phyloP scores from a whole-genome alignment of 2,329 filamentous ascomycete genomes.

The Pezicula rhizophila region DNA sequence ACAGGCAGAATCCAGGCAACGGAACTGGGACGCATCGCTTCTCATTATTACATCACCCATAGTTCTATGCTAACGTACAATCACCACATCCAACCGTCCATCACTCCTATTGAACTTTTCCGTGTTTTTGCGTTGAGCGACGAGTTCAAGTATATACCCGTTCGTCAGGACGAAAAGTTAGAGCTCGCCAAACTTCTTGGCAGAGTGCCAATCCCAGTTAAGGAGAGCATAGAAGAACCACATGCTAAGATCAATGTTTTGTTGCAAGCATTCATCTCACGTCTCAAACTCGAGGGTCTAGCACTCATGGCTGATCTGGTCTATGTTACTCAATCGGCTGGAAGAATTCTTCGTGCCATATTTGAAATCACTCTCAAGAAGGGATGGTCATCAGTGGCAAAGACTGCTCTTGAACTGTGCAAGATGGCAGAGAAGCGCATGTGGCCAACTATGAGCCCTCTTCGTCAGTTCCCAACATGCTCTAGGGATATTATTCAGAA shows the following conservation, averaged over 20 bases:
- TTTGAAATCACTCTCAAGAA: constrained; percentile 98
- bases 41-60: constrained; percentile 97
- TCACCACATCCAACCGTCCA: constrained; percentile 85
- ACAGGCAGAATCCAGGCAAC: constrained; percentile 83
- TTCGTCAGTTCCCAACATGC: constrained; percentile 82
- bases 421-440: constrained; percentile 99
- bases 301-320: constrained; percentile 98
- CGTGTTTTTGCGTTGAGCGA: constrained; percentile 92
- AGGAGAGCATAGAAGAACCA: constrained; percentile 94
- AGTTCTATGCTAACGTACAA: constrained; percentile 97
- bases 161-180: constrained; percentile 94
- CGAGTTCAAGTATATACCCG: constrained; percentile 98
- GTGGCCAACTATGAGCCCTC: constrained; percentile 98
- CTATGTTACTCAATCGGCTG: constrained; percentile 96
- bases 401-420: constrained; percentile 86
- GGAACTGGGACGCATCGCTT: constrained; percentile 90
- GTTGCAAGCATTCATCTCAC: constrained; percentile 91
- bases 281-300: constrained; percentile 86
- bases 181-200: constrained; percentile 88
- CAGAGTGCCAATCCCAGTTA: constrained; percentile 89
- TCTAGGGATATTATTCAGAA: constrained; percentile 84
- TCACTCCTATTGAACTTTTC: constrained; percentile 93
- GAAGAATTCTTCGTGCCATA: constrained; percentile 88
- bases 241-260: constrained; percentile 98
- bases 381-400: constrained; percentile 89